phyloP scores from a whole-genome alignment of 116 monocot species.

The Thalassia testudinum region DNA sequence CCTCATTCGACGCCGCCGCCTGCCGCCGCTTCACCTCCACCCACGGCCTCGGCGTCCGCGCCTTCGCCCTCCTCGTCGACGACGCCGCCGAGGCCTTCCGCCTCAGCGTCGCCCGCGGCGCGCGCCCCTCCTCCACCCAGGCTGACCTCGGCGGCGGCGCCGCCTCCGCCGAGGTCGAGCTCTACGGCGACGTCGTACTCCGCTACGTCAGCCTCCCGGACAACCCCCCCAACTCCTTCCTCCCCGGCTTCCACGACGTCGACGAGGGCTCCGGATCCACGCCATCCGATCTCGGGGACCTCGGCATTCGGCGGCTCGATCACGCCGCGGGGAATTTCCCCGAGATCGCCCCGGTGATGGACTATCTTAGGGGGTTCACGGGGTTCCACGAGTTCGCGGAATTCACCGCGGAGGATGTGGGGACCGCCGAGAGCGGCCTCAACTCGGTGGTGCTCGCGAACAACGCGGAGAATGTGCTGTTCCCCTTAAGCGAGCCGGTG shows the following conservation, averaged over 20 bases:
- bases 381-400: slow-evolving; percentile 97
- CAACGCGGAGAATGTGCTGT: slow-evolving; percentile 71
- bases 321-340: slow-evolving; percentile 88
- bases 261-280: neutral
- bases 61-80: slow-evolving; percentile 44
- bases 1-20: slow-evolving; percentile 32
- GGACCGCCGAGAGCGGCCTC: slow-evolving; percentile 84
- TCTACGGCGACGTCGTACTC: slow-evolving; percentile 93
- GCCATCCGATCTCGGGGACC: slow-evolving; percentile 11
- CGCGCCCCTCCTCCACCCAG: slow-evolving; percentile 30
- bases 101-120: slow-evolving; percentile 37
- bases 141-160: slow-evolving; percentile 31
- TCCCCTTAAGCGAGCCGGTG: slow-evolving; percentile 86
- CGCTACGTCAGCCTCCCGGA: slow-evolving; percentile 37
- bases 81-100: slow-evolving; percentile 38
- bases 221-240: slow-evolving; percentile 23
- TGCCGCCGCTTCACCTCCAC: slow-evolving; percentile 19
- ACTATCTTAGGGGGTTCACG: slow-evolving; percentile 48
- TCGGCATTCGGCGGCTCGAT: slow-evolving; percentile 54
- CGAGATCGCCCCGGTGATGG: slow-evolving; percentile 25
- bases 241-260: slow-evolving; percentile 68
- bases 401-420: slow-evolving; percentile 83
- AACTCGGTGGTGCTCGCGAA: slow-evolving; percentile 87
- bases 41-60: slow-evolving; percentile 83
- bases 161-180: slow-evolving; percentile 57